Conservation (phyloP, 441 rosid genomes). For the Syzygium malaccense region DNA sequence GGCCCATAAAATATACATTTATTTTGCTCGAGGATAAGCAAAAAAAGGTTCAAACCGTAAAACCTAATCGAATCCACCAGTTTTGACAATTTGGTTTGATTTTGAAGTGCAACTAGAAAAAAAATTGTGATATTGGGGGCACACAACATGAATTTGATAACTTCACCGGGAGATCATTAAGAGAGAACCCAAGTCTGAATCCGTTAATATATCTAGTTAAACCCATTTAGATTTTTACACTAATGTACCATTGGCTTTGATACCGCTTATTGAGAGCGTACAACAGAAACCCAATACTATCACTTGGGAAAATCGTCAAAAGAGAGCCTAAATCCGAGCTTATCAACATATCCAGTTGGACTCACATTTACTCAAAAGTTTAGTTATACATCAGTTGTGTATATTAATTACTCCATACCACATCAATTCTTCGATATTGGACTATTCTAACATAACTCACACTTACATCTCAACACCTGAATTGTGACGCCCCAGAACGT, state of each 20-base stretch:
- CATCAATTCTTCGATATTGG: accelerated
- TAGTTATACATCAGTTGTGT: accelerated
- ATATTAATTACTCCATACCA: neutral
- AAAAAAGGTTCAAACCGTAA: neutral
- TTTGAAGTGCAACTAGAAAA: neutral
- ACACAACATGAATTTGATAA: neutral
- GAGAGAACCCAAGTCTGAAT: neutral
- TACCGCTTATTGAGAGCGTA: too few species aligned
- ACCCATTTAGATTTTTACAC: too few species aligned
- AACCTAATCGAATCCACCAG: neutral
- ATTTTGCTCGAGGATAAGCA: neutral
- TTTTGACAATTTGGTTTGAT: too few species aligned
- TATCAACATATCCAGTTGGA: neutral
- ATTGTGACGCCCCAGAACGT: too few species aligned
- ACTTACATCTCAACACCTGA: too few species aligned
- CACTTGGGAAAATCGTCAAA: accelerated
- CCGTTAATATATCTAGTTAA: neutral
- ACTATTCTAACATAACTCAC: neutral
- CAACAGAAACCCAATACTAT: neutral
- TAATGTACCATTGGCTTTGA: neutral
- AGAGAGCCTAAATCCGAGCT: accelerated
- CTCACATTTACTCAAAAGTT: accelerated
- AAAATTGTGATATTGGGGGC: neutral
- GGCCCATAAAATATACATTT: neutral
- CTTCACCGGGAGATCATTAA: too few species aligned